Conservation (phyloP, 2,329 filamentous ascomycete genomes). For the Ophiocordyceps camponoti-rufipedis region DNA sequence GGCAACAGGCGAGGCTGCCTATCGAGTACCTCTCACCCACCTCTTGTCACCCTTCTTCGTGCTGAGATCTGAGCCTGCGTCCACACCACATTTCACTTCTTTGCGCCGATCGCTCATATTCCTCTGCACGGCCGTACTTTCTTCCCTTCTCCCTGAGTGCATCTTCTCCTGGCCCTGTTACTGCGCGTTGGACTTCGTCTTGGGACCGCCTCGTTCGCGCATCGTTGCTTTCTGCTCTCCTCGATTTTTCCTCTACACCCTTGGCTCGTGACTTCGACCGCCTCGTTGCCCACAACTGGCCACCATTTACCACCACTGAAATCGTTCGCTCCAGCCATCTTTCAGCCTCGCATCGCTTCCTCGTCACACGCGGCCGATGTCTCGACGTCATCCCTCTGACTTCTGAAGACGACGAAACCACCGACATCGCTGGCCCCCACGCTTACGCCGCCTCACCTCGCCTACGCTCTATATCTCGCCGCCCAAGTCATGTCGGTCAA, state of each 20-base stretch:
- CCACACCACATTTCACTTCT: not conserved
- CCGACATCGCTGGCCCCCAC: not conserved
- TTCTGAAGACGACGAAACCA: not conserved
- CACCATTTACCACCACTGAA: too few species aligned
- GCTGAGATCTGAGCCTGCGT: not conserved
- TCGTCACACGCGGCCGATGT: not conserved
- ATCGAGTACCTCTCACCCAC: not conserved
- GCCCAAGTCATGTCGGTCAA: conserved; percentile 19
- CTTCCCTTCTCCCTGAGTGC: not conserved
- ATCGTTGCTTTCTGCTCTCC: not conserved
- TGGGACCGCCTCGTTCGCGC: not conserved
- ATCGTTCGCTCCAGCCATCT: not conserved
- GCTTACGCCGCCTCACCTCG: not conserved
- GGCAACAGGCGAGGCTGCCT: not conserved
- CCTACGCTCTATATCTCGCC: not conserved
- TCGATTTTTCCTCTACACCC: not conserved
- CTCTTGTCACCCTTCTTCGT: not conserved
- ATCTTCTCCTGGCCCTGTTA: not conserved
- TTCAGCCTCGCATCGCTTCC: not conserved
- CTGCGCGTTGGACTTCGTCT: not conserved
- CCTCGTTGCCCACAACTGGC: too few species aligned
- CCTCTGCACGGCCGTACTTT: not conserved
- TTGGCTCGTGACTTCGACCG: too few species aligned
- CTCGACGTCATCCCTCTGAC: not conserved
- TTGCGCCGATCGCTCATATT: not conserved